Evolutionary conservation across 2,329 filamentous ascomycete genomes (phyloP).

Genomic region (Pestalotiopsis sp.): DNA sequence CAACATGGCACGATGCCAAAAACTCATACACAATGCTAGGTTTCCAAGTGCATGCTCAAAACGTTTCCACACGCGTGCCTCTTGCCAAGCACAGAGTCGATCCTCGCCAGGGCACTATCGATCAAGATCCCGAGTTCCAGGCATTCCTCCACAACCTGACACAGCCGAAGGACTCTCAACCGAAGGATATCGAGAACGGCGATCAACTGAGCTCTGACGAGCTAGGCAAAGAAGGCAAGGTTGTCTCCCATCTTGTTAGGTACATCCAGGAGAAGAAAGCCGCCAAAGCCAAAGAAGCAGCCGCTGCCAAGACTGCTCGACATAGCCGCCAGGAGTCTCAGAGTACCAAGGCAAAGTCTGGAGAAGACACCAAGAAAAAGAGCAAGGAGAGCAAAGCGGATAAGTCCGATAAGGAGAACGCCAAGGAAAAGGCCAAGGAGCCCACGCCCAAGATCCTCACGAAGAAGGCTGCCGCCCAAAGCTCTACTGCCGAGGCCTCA

Average conservation of each 20-base stretch:
- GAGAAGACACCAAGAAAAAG: constrained; percentile 55
- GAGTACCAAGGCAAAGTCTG: constrained; percentile 49
- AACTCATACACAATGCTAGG: constrained; percentile 73
- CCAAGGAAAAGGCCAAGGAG: constrained; percentile 56
- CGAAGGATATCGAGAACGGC: constrained; percentile 50
- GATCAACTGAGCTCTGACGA: constrained; percentile 54
- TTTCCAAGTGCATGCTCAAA: constrained; percentile 77
- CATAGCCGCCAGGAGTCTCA: constrained; percentile 58
- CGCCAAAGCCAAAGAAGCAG: constrained; percentile 44
- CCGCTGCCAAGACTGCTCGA: constrained; percentile 48
- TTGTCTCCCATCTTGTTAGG: constrained; percentile 85
- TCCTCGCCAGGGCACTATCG: constrained; percentile 88
- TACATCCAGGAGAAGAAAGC: constrained; percentile 90
- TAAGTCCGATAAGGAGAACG: constrained; percentile 65
- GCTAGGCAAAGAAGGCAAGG: constrained; percentile 55
- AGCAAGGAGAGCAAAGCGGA: constrained; percentile 66
- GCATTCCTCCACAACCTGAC: constrained; percentile 87
- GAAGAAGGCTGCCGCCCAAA: constrained; percentile 58
- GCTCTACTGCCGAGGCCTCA: constrained; percentile 47
- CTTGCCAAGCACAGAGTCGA: constrained; percentile 76
- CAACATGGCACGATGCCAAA: constrained; percentile 80
- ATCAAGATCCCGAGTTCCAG: constrained; percentile 95
- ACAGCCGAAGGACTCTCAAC: constrained; percentile 54
- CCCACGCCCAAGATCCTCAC: constrained; percentile 63
- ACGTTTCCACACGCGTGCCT: constrained; percentile 81